These are phyloP conservation scores for Durusdinium trenchii DNA, from an alignment of 73 alveolate genomes.

Conservation along the genomic window DNA sequence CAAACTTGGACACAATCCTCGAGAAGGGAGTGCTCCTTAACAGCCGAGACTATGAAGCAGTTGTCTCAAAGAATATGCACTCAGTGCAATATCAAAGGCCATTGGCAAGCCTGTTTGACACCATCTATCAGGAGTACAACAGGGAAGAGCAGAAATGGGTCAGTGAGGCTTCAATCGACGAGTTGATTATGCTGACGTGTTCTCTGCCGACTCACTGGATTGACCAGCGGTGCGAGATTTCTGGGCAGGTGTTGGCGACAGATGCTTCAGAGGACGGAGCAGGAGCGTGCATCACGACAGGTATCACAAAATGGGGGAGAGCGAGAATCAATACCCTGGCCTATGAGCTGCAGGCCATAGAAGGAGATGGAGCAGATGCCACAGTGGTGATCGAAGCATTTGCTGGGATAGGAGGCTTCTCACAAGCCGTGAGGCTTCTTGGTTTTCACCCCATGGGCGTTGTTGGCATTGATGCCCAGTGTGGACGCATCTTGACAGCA, in stretches of 20 bases:
- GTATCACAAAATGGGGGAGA: background rate
- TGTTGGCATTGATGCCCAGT: background rate
- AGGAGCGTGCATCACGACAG: conserved; percentile 22
- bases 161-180: background rate
- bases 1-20: background rate
- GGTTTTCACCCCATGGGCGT: conserved; percentile 8
- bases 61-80: conserved; percentile 39
- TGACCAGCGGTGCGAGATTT: background rate
- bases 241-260: conserved; percentile 10
- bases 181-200: background rate
- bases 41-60: background rate
- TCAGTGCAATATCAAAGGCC: conserved; percentile 9
- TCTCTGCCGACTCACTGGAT: conserved; percentile 49
- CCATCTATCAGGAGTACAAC: background rate
- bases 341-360: background rate
- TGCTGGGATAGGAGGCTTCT: conserved; percentile 58
- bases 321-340: background rate
- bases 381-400: background rate
- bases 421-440: conserved; percentile 5
- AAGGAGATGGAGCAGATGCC: background rate
- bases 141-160: too few species aligned
- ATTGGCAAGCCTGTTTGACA: background rate
- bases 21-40: background rate
- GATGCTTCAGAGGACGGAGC: conserved; percentile 60
- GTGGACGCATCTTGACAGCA: background rate